Conservation (phyloP, 768 basidiomycete genomes). For the Pulveroboletus sp. region DNA sequence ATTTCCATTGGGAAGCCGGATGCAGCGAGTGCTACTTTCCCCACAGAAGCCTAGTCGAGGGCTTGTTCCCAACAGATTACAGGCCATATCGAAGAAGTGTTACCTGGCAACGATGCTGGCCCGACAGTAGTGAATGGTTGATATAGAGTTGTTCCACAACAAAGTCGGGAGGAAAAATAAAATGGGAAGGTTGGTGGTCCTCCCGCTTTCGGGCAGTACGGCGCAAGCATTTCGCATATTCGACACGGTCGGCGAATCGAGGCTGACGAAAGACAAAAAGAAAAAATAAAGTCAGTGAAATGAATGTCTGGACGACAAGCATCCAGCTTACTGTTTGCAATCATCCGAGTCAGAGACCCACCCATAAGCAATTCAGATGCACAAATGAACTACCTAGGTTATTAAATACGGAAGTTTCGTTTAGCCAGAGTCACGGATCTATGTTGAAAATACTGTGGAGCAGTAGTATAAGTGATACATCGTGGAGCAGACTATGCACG, state of each 20-base stretch:
- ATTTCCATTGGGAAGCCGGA: background rate
- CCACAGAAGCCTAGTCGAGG: background rate
- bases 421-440: slow-evolving; percentile 24
- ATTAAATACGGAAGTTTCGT: slow-evolving; percentile 20
- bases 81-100: background rate
- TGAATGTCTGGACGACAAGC: background rate
- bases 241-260: background rate
- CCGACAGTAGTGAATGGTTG: background rate
- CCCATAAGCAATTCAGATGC: slow-evolving; percentile 16
- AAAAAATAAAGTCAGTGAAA: slow-evolving; percentile 16
- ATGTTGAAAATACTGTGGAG: slow-evolving; percentile 21
- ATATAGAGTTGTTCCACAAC: background rate
- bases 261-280: slow-evolving; percentile 4
- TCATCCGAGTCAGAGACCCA: slow-evolving; percentile 2
- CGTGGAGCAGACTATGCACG: slow-evolving; percentile 30
- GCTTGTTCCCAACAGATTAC: background rate
- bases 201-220: background rate
- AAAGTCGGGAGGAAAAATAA: background rate
- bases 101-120: slow-evolving; percentile 6
- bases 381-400: slow-evolving; percentile 24
- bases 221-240: background rate
- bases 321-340: slow-evolving; percentile 24
- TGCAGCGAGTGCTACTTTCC: background rate
- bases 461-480: slow-evolving; percentile 29
- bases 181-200: background rate